Evolutionary conservation across 176 grass and related monocot species (phyloP), one percentile per base, ranked within the genome.

Genomic region (Oryza glumipatula): DNA sequence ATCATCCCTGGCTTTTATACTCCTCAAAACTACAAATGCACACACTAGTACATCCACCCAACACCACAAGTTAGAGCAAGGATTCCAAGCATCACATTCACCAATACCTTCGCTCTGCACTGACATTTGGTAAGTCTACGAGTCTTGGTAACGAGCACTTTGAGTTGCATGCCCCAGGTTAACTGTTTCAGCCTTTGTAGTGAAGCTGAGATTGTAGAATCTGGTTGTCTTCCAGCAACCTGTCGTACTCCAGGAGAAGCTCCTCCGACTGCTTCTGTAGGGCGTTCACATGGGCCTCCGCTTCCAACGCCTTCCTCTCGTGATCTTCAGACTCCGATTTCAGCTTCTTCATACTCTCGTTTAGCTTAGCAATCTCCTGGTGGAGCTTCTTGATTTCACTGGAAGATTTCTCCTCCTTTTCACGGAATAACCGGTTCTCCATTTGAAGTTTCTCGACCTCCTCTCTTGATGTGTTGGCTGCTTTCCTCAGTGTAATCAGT

Each of bases 191-290:
- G 65, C 65, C 73, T 80, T 90, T 93, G 70, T 82, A 92, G 80
- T 76, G 74, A 65, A 98, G 73, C 49, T 95, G 91, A 61, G 89
- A 47, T 61, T 98, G 96, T 21, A 98, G 87, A 72, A 95, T 87
- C 76, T 95, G 96, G 73, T 95, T 98, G 86, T 98, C 96, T 72
- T 98, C 96, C 56, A 98, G 74, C 83, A 94, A 68, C 23, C 89
- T 84, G 83, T 95, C 96, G 3, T 98, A 98, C 78, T 98, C 93
- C 9, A 94, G 86, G 14, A 98, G 93, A 32, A 98, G 80, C 75
- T 98, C 96, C 68, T 94, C 96, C 0, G 89, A 95, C 38, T 98
- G 93, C 78, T 95, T 95, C 66, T 95, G 93, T 44, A 98, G 81
- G 6, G 96, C 89, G 0, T 90, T 76, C n/a, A 94, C 91, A 47